Evolutionary conservation across 352 stramenopile species (phyloP), one percentile per base, ranked within the genome.

Genomic region (Globisporangium mamillatum): DNA sequence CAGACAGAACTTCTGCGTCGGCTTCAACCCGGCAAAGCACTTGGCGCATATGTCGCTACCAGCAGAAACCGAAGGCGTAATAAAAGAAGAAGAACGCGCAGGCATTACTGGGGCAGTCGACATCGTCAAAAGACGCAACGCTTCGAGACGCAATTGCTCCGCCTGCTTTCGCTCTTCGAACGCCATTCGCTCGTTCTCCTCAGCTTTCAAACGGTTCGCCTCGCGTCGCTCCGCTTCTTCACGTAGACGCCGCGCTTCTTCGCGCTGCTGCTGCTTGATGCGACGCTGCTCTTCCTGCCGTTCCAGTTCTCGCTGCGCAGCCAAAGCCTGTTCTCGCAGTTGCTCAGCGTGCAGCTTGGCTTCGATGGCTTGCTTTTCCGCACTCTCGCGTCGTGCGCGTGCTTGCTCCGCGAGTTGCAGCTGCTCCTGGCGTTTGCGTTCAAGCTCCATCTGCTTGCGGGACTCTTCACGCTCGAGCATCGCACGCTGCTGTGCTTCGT

Each of bases 1-100:
- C 38, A 88, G 64, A 57, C 84, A 92, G 63, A 92, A 92, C 66
- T 92, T 92, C 55, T 92, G 80, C 57, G 72, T 69, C 2, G 80
- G 63, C 27, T 72, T 73, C 7, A 82, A 46, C 4, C 56, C 52
- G 1, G 71, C 54, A 1, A 32, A 29, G 57, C 71, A 82, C 18
- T 67, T 64, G 12, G 9, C 46, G 24, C 67, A 75, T 16, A 25
- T 20, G 16, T 54, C 25, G 14, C 50, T 27, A 10, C 20, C 56
- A 69, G 66, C n/a, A 74, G 48, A 48, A 29, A 63, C 61, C 65
- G 44, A 66, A 66, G 76, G 50, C 44, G 69, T 66, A 12, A 46
- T 60, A 16, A 67, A 60, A 12, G 61, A 66, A 8, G 60, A 59
- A 22, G 12, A 36, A 5, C 46, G 63, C 22, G 32, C 8, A 8